Base-by-base conservation (phyloP, 352 stramenopile species). In the Pythium guiyangense region DNA sequence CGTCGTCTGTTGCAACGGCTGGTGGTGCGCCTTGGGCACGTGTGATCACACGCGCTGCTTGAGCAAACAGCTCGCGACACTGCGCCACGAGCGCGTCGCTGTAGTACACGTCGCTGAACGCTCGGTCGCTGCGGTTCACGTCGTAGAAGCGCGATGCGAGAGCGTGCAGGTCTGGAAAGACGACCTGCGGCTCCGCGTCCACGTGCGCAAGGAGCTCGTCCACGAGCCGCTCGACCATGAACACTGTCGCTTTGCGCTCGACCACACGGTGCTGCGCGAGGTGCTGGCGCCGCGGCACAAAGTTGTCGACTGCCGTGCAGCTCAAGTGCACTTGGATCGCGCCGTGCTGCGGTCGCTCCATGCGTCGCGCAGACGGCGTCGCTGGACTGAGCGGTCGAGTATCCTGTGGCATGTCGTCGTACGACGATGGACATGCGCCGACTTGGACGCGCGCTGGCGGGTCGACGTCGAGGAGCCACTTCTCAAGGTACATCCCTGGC, bases 381-480 rank as follows among this genome's bases (percentile, higher is more conserved):
- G n/a, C 11, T 52, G 31, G 15, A 29, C 11, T 34, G 29, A 34
- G 12, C 18, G 15, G 14, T 44, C 1, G 11, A 20, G 11, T 31
- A 37, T 20, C 25, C n/a, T n/a, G n/a, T n/a, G n/a, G n/a, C n/a
- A n/a, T n/a, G n/a, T n/a, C n/a, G n/a, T n/a, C n/a, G n/a, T n/a
- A n/a, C n/a, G n/a, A n/a, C n/a, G n/a, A n/a, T n/a, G n/a, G n/a
- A n/a, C n/a, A n/a, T n/a, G n/a, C 25, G 4, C 22, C 12, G 20
- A 22, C 45, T 1, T 56, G 59, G 10, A 73, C 51, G 1, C 49
- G 42, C n/a, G 71, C 59, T 8, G 60, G 66, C 9, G 79, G 81
- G 43, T 92, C 72, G 18, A 84, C 64, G 35, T 84, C 72, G 4
- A 94, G 55, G 14, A 84, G 37, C 84, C 84, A 94, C 34, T 83